Evolutionary conservation across 805 yeast species (phyloP), one percentile per base, ranked within the genome.

Genomic region (Yamadazyma phyllophila): DNA sequence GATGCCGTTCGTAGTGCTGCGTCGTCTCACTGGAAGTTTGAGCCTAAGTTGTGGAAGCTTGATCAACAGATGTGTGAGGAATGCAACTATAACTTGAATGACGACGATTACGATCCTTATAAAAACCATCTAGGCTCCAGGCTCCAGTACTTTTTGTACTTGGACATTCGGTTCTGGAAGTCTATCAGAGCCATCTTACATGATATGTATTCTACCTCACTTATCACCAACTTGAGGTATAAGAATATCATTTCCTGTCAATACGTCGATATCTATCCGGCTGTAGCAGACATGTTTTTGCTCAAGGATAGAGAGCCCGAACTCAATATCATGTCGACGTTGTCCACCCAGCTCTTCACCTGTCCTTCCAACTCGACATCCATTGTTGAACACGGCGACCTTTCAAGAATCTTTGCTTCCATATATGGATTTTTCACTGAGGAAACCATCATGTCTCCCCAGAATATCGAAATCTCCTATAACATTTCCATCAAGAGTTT

Each of bases 231-330:
- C 55, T 62, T 74, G 41, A 66, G 62, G 11, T 83, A 73, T 59
- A 83, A 82, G 56, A 61, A 74, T 26, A 59, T 83, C n/a, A 67
- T 86, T 34, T 82, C 85, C n/a, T 76, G 78, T 33, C 92, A 89
- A 54, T 90, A 89, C 57, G 85, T 89, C 36, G 95, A 89, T 54
- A 70, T 89, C 0, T 92, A 92, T 60, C 91, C 95, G 0, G 74
- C 78, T 7, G 65, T 88, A 12, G 81, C 86, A 1, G 88, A 88
- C 50, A 71, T 85, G 69, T 87, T 83, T 53, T 71, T 87, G 39
- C 66, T 76, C 0, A 69, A 81, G 51, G 99, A 94, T 58, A 75
- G 96, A 48, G 98, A 94, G 58, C 96, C 97, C 0, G 96, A 90
- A 54, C 66, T 80, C 44, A 88, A 92, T 10, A 75, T 87, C 3